These are phyloP conservation scores for Silene vulgaris DNA, from an alignment of 179 eudicot genomes.

Conservation along the genomic window DNA sequence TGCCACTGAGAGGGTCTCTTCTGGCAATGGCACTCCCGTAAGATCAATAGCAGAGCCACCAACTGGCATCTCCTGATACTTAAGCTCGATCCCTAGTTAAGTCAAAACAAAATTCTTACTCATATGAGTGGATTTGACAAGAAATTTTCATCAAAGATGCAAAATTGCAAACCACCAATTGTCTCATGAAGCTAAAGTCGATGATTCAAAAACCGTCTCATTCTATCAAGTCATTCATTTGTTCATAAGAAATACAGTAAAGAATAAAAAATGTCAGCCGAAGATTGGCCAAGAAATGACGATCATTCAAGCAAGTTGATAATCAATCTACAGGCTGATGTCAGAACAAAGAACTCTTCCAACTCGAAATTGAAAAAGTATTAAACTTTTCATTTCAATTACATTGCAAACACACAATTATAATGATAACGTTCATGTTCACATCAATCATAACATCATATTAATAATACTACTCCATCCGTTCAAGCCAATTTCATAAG, in stretches of 20 bases:
- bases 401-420: neutral
- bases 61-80: slow-evolving; percentile 80
- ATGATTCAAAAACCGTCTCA: neutral
- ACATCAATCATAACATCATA: neutral
- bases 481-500: too few species aligned
- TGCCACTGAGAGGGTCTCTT: slow-evolving; percentile 72
- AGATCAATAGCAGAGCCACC: slow-evolving; percentile 86
- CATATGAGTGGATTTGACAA: neutral
- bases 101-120: neutral
- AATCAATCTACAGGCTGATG: too few species aligned
- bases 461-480: too few species aligned
- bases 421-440: neutral
- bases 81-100: slow-evolving; percentile 57
- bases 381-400: neutral
- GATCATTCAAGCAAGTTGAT: too few species aligned
- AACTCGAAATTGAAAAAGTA: neutral
- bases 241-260: neutral
- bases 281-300: too few species aligned
- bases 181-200: neutral
- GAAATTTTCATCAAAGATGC: too few species aligned
- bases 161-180: neutral
- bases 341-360: too few species aligned
- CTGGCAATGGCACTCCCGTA: slow-evolving; percentile 86
- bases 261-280: neutral
- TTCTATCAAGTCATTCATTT: neutral